Evolutionary conservation across 2,329 filamentous ascomycete genomes (phyloP).

Genomic region (Cryphonectria parasitica): DNA sequence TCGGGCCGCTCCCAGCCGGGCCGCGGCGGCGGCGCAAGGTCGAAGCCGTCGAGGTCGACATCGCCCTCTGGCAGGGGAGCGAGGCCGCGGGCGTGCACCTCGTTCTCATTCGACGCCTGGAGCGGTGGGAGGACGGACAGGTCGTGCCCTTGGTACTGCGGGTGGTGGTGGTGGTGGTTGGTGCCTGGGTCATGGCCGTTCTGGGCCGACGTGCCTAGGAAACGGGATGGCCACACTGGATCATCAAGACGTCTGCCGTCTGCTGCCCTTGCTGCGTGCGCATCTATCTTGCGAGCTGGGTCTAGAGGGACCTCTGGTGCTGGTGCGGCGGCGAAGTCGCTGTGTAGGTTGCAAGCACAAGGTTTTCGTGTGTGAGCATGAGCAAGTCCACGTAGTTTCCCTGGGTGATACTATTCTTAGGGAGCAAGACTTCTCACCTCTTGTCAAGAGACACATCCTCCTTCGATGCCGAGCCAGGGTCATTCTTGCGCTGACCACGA

Average conservation of each 20-base stretch:
- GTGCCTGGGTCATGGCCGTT: background rate
- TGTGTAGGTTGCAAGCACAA: background rate
- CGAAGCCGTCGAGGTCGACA: conserved; percentile 56
- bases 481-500: background rate
- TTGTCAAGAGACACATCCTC: conserved; percentile 3
- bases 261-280: background rate
- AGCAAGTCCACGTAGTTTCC: background rate
- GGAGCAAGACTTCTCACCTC: background rate
- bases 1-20: conserved; percentile 42
- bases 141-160: background rate
- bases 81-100: conserved; percentile 38
- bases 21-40: conserved; percentile 49
- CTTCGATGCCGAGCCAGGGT: background rate
- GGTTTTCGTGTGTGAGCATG: background rate
- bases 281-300: background rate
- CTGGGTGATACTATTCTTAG: background rate
- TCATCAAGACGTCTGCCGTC: background rate
- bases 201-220: background rate
- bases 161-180: background rate
- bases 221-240: background rate
- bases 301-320: conserved; percentile 2
- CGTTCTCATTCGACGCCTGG: conserved; percentile 10
- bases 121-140: background rate
- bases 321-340: background rate
- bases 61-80: conserved; percentile 43